Evolutionary conservation across 495 filamentous ascomycete genomes (phyloP), one percentile per base, ranked within the genome.

Genomic region (Pyronema omphalodes): DNA sequence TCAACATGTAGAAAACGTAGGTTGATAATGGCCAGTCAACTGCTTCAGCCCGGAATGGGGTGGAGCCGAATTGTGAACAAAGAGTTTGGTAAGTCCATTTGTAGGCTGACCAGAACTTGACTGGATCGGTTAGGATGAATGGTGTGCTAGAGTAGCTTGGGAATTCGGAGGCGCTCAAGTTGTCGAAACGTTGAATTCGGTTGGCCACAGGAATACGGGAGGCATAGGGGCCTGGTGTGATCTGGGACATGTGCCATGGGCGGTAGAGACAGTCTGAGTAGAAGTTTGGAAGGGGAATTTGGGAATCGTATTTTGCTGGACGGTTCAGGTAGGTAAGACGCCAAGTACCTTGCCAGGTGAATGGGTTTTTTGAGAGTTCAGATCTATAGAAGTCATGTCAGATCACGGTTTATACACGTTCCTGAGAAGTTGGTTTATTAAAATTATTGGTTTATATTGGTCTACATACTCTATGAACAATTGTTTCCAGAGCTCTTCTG

Each of bases 201-300:
- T 94, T 95, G 41, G 69, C 67, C 3, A 64, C 23, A 1, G 88
- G 88, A 23, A 96, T 94, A 37, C 78, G 76, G 4, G 69, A 71
- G 9, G 76, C 73, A 66, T 80, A 94, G 7, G 77, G 79, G 7
- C 66, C 58, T 35, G 93, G 63, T 0, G 76, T 66, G 23, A 84
- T 80, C 57, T 94, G 76, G 19, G 87, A 81, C 70, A 91, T 95
- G 60, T 83, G 82, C 66, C 93, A 95, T 0, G 91, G 91, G 11
- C 88, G 84, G 67, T 95, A 83, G 9, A 98, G 74, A 33, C 81
- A 75, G 68, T 98, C 91, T 9, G 91, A 94, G 68, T 81, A 96
- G n/a, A 98, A 75, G 60, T 78, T 77, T 19, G 75, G 76, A 63
- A 88, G 93, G 46, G 78, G 71, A 48, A 93, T 71, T 48, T 67